Base-by-base conservation (phyloP, 1,284 basidiomycete species). In the Rhodotorula sp. region DNA sequence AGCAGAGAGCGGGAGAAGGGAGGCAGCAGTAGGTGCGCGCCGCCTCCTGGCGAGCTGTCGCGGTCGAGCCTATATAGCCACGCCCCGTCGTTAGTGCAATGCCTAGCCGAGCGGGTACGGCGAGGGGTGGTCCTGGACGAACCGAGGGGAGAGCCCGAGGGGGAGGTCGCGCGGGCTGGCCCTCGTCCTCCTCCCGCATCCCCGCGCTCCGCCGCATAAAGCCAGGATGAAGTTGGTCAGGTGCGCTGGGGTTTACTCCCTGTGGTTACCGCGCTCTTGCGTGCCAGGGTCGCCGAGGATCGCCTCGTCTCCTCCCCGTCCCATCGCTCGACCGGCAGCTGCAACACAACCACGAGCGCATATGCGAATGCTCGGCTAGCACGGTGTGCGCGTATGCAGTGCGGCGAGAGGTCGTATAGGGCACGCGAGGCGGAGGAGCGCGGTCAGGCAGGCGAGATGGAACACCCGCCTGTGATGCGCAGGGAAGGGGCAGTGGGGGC, bases 191-290 rank as follows among this genome's bases (percentile, higher is more conserved):
- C 34, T 29, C 60, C 1, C 32, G 51, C 17, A n/a, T 63, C 54
- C 27, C 27, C 27, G 27, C 48, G 12, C 57, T 60, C 17, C 41
- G 36, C 44, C 61, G 29, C 25, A n/a, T 29, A 12, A 44, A 10
- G 34, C 19, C 81, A 82, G 59, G 69, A 83, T 83, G 83, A 83
- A 83, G 82, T 81, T 83, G 80, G 83, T 83, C 80, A 82, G 83
- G 82, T 83, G 36, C 25, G 76, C 19, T 6, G 15, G 5, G 5
- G 4, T 58, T 80, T 67, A 19, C 39, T 9, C 36, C 1, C 29
- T 29, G 39, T 27, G 46, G 1, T 17, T 10, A 17, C 2, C 15
- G 1, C 29, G 4, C 41, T 13, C 10, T 12, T 15, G 34, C 13
- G 56, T 10, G 25, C 41, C 36, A 13, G 9, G 36, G 5, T 27